Percentiles rank a stretch among this genome's conserved stretches.
These are phyloP conservation scores for Coemansia sp. DNA, from an alignment of 192 early-diverging fungal species.

Conservation along the genomic window DNA sequence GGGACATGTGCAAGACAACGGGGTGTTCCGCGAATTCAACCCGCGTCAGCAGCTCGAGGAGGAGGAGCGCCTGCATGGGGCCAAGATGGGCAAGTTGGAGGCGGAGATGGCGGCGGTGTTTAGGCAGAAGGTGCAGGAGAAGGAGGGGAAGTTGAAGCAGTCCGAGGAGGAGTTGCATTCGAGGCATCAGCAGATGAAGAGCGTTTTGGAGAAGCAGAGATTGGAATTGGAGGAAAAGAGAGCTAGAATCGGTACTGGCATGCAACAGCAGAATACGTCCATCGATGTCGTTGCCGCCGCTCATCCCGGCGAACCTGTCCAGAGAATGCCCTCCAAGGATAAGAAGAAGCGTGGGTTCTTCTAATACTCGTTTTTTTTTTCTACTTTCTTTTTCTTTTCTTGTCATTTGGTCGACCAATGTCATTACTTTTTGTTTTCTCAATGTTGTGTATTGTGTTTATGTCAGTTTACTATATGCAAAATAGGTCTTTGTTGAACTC, in stretches of 20 bases:
- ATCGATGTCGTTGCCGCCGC: background rate
- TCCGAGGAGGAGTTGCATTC: constrained; percentile 94
- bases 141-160: constrained; percentile 94
- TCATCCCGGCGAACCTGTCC: constrained; percentile 9
- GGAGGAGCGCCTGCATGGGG: constrained; percentile 84
- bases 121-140: constrained; percentile 97
- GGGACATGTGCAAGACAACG: constrained; percentile 74
- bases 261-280: background rate
- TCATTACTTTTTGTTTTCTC: background rate
- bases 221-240: constrained; percentile 93
- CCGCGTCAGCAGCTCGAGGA: constrained; percentile 79
- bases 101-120: constrained; percentile 98
- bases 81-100: constrained; percentile 96
- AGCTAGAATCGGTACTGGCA: constrained; percentile 60
- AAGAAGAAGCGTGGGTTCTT: constrained; percentile 53
- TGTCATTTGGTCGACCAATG: background rate
- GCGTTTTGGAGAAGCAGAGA: constrained; percentile 88
- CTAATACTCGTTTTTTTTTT: constrained; percentile 6
- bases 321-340: constrained; percentile 24
- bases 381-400: background rate
- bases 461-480: background rate
- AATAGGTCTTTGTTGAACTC: background rate
- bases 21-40: constrained; percentile 76
- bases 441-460: background rate
- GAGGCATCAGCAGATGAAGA: constrained; percentile 96